Percentiles rank a stretch among this genome's conserved stretches.
phyloP scores from a whole-genome alignment of 2,329 filamentous ascomycete species.

The Colletotrichum cuscutae region DNA sequence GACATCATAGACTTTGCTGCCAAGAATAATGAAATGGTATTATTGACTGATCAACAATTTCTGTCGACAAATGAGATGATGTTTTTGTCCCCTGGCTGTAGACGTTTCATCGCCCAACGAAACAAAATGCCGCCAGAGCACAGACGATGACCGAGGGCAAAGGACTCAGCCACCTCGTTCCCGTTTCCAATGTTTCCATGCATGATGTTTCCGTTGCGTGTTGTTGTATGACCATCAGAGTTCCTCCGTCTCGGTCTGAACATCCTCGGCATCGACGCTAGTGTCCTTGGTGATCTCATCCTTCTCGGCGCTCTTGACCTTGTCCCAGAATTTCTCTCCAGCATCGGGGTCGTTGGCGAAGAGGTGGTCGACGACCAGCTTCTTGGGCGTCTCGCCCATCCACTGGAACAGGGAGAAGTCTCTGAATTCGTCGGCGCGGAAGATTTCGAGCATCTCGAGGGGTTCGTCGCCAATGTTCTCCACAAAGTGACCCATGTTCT shows the following conservation, averaged over 20 bases:
- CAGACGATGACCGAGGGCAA: neutral
- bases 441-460: constrained; percentile 80
- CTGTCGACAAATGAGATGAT: neutral
- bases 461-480: constrained; percentile 82
- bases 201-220: neutral
- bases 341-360: constrained; percentile 72
- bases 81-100: neutral
- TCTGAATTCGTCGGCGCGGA: constrained; percentile 76
- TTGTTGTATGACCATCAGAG: constrained; percentile 10
- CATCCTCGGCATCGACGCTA: neutral
- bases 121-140: neutral
- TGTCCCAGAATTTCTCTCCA: constrained; percentile 70
- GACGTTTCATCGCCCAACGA: constrained; percentile 14
- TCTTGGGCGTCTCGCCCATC: constrained; percentile 77
- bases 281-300: constrained; percentile 57
- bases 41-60: constrained; percentile 12
- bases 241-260: constrained; percentile 5
- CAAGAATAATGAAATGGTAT: neutral
- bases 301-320: constrained; percentile 71
- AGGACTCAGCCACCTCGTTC: neutral
- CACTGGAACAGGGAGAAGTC: constrained; percentile 83
- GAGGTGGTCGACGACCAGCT: constrained; percentile 73
- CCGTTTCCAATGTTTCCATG: neutral
- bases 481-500: constrained; percentile 83
- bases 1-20: neutral